Percentiles rank a stretch among this genome's conserved stretches.
Conservation (phyloP, 2,329 filamentous ascomycete genomes). For the Hypoxylon sp. region DNA sequence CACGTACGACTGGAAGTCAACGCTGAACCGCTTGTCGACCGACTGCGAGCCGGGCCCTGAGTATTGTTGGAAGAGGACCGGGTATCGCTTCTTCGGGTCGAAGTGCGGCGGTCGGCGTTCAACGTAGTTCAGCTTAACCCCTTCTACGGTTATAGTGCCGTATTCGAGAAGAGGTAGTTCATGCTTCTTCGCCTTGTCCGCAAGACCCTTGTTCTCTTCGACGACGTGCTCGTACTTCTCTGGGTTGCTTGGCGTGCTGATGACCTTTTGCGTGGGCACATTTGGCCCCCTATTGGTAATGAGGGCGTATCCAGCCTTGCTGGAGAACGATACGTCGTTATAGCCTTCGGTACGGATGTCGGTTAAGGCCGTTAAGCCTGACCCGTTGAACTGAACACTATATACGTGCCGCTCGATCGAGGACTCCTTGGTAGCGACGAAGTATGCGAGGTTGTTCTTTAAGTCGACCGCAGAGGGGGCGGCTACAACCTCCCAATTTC, state of each 20-base stretch:
- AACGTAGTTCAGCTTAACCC: constrained; percentile 73
- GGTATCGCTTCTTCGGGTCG: constrained; percentile 82
- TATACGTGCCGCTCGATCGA: constrained; percentile 93
- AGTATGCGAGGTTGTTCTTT: constrained; percentile 88
- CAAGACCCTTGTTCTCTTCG: constrained; percentile 78
- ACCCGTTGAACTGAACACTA: constrained; percentile 83
- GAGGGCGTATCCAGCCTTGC: constrained; percentile 81
- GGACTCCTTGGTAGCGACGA: constrained; percentile 83
- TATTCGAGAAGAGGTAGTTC: constrained; percentile 86
- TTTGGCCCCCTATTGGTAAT: constrained; percentile 83
- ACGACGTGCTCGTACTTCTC: constrained; percentile 72
- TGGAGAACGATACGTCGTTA: constrained; percentile 85
- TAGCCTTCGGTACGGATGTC: constrained; percentile 77
- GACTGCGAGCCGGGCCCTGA: constrained; percentile 92
- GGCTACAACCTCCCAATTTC: constrained; percentile 89
- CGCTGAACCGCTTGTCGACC: constrained; percentile 78
- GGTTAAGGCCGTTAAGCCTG: constrained; percentile 75
- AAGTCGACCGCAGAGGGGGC: constrained; percentile 87
- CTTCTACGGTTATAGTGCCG: constrained; percentile 84
- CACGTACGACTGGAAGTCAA: constrained; percentile 92
- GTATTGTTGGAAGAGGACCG: constrained; percentile 94
- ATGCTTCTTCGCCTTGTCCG: constrained; percentile 73
- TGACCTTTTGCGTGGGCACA: constrained; percentile 89
- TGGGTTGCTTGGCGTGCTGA: constrained; percentile 78
- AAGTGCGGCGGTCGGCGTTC: constrained; percentile 93